These are phyloP conservation scores for Malus fusca DNA, from an alignment of 306 rosid species.

Conservation along the genomic window DNA sequence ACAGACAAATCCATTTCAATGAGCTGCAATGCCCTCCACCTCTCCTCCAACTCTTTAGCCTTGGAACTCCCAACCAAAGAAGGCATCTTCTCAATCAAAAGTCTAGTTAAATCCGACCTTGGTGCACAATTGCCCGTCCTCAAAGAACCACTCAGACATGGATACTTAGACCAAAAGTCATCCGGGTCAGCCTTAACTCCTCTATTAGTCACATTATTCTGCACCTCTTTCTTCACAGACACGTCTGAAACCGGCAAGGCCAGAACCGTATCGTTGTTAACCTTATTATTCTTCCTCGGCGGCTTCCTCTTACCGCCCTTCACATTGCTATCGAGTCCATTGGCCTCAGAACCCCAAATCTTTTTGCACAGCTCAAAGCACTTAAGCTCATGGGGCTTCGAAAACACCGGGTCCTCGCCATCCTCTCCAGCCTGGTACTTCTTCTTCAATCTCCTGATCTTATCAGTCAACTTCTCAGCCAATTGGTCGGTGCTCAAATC, in stretches of 20 bases:
- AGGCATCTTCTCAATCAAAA: constrained; percentile 19
- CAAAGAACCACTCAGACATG: constrained; percentile 19
- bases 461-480: constrained; percentile 20
- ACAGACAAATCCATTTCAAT: constrained; percentile 21
- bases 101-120: neutral
- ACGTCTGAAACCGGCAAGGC: constrained; percentile 4
- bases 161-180: constrained; percentile 16
- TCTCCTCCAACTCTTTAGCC: constrained; percentile 29
- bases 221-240: constrained; percentile 3
- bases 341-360: constrained; percentile 25
- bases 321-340: neutral
- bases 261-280: constrained; percentile 1
- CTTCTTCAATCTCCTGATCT: constrained; percentile 41
- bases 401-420: constrained; percentile 25
- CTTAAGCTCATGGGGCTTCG: constrained; percentile 26
- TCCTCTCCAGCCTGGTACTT: constrained; percentile 31
- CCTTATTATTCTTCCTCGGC: constrained; percentile 5
- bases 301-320: constrained; percentile 11
- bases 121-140: neutral
- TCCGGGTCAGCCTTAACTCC: constrained; percentile 4
- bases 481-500: constrained; percentile 16
- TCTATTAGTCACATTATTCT: constrained; percentile 3
- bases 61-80: constrained; percentile 16
- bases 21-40: constrained; percentile 29
- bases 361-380: constrained; percentile 28